phyloP scores from a whole-genome alignment of 345 rosid genomes.

The Melastoma malabathricum region DNA sequence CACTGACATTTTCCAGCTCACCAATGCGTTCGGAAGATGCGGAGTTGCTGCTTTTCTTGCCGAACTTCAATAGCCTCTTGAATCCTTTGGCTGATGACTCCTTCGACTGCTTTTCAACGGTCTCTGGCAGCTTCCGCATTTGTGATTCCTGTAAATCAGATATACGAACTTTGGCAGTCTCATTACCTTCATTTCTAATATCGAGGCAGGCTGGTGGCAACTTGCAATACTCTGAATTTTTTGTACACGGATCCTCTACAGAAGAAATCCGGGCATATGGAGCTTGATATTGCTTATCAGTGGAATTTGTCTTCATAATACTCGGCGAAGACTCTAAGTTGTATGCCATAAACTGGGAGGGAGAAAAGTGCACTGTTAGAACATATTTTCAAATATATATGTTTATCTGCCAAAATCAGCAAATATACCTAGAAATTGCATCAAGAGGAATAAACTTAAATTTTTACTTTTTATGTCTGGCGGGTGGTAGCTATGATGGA shows the following conservation, averaged over 20 bases:
- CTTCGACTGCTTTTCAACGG: constrained; percentile 38
- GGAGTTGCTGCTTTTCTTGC: constrained; percentile 49
- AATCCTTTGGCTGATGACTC: constrained; percentile 61
- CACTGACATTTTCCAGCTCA: constrained; percentile 15
- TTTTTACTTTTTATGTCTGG: no score
- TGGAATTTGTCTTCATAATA: no score
- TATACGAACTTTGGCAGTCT: constrained; percentile 29
- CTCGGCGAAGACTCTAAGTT: background rate
- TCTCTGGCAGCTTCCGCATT: constrained; percentile 50
- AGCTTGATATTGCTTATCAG: constrained; percentile 49
- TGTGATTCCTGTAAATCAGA: constrained; percentile 24
- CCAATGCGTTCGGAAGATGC: constrained; percentile 25
- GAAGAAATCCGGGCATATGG: constrained; percentile 76
- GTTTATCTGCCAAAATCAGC: no score
- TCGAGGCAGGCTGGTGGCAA: constrained; percentile 32
- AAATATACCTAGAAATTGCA: no score
- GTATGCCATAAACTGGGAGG: background rate
- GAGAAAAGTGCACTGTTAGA: background rate
- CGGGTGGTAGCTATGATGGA: no score
- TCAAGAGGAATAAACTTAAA: no score
- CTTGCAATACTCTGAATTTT: constrained; percentile 38
- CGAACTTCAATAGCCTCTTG: constrained; percentile 53
- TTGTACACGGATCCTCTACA: constrained; percentile 49
- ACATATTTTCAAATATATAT: no score
- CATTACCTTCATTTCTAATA: constrained; percentile 14